These are phyloP conservation scores for Wickerhamomyces sp. DNA, from an alignment of 1,139 yeast genomes.

Conservation along the genomic window DNA sequence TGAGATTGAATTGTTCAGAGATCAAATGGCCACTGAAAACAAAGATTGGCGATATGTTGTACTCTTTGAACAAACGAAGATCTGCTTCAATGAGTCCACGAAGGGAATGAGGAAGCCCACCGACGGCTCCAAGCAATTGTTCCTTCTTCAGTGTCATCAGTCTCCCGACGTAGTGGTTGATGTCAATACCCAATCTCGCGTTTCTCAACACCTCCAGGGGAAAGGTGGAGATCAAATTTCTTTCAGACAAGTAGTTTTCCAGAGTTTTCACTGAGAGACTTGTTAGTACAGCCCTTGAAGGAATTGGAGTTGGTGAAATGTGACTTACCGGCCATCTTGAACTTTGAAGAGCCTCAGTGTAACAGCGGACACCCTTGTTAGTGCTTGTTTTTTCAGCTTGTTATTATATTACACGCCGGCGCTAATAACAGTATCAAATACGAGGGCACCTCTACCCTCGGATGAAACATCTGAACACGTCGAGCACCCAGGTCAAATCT, in stretches of 20 bases:
- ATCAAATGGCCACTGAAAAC: slow-evolving; percentile 55
- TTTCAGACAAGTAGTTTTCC: slow-evolving; percentile 67
- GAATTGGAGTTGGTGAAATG: neutral
- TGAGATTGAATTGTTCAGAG: slow-evolving; percentile 25
- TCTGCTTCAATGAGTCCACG: slow-evolving; percentile 56
- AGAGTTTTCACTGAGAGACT: slow-evolving; percentile 48
- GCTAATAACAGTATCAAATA: too few relatives aligned
- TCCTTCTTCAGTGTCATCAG: slow-evolving; percentile 62
- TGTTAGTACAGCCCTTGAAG: neutral
- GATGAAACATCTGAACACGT: too few relatives aligned
- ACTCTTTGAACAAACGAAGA: slow-evolving; percentile 52
- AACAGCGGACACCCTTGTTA: too few relatives aligned
- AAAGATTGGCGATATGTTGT: slow-evolving; percentile 69
- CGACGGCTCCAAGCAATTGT: slow-evolving; percentile 71
- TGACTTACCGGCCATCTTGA: too few relatives aligned
- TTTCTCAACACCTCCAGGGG: slow-evolving; percentile 64
- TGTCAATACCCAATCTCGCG: slow-evolving; percentile 80
- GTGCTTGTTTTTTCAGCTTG: too few relatives aligned
- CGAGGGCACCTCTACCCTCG: too few relatives aligned
- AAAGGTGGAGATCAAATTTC: slow-evolving; percentile 55
- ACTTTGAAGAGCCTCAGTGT: too few relatives aligned
- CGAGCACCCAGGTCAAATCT: too few relatives aligned
- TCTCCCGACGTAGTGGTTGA: slow-evolving; percentile 67
- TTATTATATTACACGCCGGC: too few relatives aligned
- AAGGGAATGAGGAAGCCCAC: slow-evolving; percentile 74